A percentile compares a stretch with the other conserved stretches of the same genome.
Evolutionary conservation across 2,329 filamentous ascomycete species (phyloP).

Genomic region (Didymella keratinophila): DNA sequence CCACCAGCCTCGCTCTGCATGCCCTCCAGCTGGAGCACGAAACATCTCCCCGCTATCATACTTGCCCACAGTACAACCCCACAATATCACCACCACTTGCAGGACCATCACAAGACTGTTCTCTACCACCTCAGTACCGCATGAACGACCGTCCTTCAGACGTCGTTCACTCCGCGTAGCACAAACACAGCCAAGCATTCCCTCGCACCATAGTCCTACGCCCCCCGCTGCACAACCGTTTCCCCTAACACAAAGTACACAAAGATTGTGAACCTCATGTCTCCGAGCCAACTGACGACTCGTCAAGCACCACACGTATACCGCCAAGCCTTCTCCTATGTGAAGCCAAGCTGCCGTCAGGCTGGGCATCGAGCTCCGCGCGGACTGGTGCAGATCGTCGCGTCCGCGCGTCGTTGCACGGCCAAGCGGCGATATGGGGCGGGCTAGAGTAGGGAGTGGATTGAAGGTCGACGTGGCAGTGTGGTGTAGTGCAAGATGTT

Average conservation of each 20-base stretch:
- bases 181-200: constrained; percentile 26
- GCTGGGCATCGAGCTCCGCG: constrained; percentile 7
- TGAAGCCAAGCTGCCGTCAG: constrained; percentile 7
- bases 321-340: constrained; percentile 9
- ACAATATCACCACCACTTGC: not conserved
- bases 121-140: not conserved
- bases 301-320: constrained; percentile 2
- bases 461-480: not conserved
- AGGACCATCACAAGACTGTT: not conserved
- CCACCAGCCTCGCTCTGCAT: not conserved
- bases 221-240: constrained; percentile 19
- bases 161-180: constrained; percentile 2
- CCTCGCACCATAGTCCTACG: constrained; percentile 1
- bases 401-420: constrained; percentile 14
- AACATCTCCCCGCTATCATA: not conserved
- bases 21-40: not conserved
- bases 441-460: not conserved
- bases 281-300: constrained; percentile 5
- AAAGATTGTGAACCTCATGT: too few species aligned
- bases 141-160: not conserved
- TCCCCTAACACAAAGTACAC: constrained; percentile 7
- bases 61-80: not conserved
- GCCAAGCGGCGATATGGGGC: constrained; percentile 11
- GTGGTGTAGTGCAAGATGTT: too few species aligned
- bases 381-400: not conserved